Evolutionary conservation across 495 filamentous ascomycete genomes (phyloP).

Genomic region (Annulohypoxylon moriforme): DNA sequence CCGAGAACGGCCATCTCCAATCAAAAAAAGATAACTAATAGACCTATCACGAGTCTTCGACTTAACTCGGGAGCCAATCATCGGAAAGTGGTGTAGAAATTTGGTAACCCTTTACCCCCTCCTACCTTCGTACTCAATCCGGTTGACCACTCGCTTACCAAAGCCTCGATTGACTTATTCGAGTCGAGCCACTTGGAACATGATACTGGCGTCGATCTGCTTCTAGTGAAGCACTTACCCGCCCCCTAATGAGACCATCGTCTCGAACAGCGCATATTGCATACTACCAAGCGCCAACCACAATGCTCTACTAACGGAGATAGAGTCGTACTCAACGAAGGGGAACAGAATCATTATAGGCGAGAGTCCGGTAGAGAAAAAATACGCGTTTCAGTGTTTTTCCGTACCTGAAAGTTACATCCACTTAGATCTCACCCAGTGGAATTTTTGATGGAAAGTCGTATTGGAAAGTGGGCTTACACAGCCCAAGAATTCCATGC

Average conservation of each 20-base stretch:
- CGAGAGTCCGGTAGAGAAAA: conserved; percentile 29
- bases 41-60: conserved; percentile 30
- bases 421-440: conserved; percentile 34
- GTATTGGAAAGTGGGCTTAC: conserved; percentile 28
- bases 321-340: conserved; percentile 30
- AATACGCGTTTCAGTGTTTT: conserved; percentile 21
- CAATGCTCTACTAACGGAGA: conserved; percentile 4
- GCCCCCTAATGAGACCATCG: conserved; percentile 14
- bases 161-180: conserved; percentile 3
- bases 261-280: conserved; percentile 30
- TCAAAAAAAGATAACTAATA: conserved; percentile 30
- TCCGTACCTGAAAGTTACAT: conserved; percentile 42
- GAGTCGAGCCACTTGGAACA: conserved; percentile 7
- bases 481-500: conserved; percentile 26
- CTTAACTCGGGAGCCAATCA: conserved; percentile 15
- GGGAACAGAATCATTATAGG: conserved; percentile 26
- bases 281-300: conserved; percentile 31
- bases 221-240: conserved; percentile 11
- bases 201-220: neutral
- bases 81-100: conserved; percentile 3
- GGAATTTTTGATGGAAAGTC: conserved; percentile 24
- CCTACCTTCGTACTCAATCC: conserved; percentile 4
- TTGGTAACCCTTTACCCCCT: conserved; percentile 15
- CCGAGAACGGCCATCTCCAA: conserved; percentile 33
- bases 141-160: conserved; percentile 15